phyloP scores from a whole-genome alignment of 2,329 filamentous ascomycete species.

The Colletotrichum tabaci region DNA sequence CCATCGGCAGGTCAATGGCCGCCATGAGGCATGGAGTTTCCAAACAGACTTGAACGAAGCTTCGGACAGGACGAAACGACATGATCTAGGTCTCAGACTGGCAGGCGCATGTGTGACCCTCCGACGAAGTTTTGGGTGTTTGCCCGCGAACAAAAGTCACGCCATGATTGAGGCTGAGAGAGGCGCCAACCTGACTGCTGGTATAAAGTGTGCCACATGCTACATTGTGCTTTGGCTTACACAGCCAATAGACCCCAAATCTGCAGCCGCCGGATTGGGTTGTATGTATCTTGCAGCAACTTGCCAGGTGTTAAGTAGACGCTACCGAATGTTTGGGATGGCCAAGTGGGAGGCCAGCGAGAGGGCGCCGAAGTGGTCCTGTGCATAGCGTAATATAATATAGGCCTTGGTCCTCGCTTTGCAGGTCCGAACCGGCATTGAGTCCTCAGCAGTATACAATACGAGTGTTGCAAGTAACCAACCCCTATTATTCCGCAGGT shows the following conservation, averaged over 20 bases:
- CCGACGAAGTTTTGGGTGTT: background rate
- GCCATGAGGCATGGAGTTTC: background rate
- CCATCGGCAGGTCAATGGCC: background rate
- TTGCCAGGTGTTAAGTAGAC: background rate
- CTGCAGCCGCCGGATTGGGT: constrained; percentile 14
- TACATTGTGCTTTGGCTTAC: constrained; percentile 16
- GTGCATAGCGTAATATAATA: constrained; percentile 15
- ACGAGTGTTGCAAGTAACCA: constrained; percentile 6
- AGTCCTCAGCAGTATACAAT: background rate
- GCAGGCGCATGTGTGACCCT: background rate
- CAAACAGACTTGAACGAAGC: background rate
- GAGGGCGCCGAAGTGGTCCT: constrained; percentile 4
- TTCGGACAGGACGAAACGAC: constrained; percentile 3
- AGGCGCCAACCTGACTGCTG: constrained; percentile 13
- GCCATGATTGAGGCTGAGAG: constrained; percentile 34
- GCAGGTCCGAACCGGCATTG: background rate
- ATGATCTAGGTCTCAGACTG: background rate
- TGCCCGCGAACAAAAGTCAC: constrained; percentile 8
- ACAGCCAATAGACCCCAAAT: constrained; percentile 30
- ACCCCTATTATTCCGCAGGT: background rate
- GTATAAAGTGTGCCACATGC: constrained; percentile 19
- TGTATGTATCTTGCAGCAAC: constrained; percentile 24
- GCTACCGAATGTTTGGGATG: constrained; percentile 8
- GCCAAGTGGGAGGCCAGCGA: background rate
- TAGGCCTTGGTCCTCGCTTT: background rate